Evolutionary conservation across 2,329 filamentous ascomycete genomes (phyloP), one percentile per base, ranked within the genome.

Genomic region (Leptographium galeiforme): DNA sequence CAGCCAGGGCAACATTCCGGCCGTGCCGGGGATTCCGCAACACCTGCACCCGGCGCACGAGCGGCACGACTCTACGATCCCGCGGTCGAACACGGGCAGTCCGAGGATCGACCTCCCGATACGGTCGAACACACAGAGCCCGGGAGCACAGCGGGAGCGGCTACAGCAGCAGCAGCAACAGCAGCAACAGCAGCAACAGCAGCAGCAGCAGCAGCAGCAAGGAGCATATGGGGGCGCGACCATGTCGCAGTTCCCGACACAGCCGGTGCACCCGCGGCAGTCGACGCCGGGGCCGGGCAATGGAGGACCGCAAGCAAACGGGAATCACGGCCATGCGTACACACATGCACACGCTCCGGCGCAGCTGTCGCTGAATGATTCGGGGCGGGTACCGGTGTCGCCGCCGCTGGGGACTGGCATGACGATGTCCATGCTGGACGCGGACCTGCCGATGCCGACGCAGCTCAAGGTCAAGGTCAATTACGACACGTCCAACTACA

Each of bases 401-500:
- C 55, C 63, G 32, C 59, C 66, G 1, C 66, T 73, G 1, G 67
- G 70, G 33, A 67, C 72, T 7, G 68, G 67, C 46, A 62, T 69
- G 19, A 64, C 63, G 3, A 63, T 63, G 2, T 64, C 67, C 57
- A 43, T 52, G 45, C 34, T 61, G 55, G 45, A 52, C 40, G 30
- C 59, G 10, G 55, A 89, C 30, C 63, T 78, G 61, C 74, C 70
- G 30, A 66, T 77, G 50, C 79, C 76, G 47, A 82, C 87, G 8
- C 93, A 97, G 64, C 77, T 98, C 51, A 97, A 96, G 70, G 90
- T 96, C 50, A 95, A 94, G 66, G 89, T 98, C 54, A 91, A 91
- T 63, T 94, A 88, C 64, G 88, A 93, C 55, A 72, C 69, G 47
- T 85, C 86, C 48, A 93, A 90, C 64, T 94, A 94, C 61, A 85